Evolutionary conservation across 192 early-diverging fungal species (phyloP), one percentile per base, ranked within the genome.

Genomic region (Linnemannia schmuckeri): DNA sequence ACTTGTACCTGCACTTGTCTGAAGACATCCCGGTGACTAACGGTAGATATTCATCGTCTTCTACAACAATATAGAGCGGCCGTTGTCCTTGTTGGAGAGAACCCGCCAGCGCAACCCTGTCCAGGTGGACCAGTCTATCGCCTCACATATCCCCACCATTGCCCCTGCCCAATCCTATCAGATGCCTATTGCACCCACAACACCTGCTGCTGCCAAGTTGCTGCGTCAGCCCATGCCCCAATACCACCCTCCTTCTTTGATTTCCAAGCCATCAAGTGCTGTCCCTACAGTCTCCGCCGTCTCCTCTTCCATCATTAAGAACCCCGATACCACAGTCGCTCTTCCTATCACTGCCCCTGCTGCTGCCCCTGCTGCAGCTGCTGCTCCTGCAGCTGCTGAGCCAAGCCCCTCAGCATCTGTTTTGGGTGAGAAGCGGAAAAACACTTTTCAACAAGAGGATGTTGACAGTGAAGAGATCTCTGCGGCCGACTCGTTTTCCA

Each of bases 21-120:
- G 49, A 52, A 35, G 33, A 46, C 27, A 47, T 74, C 30, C 46
- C 13, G 20, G 40, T 20, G 20, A 74, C 46, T 74, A 74, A 74
- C 46, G 42, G 7, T 57, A 72, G 2, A 24, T 46, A 40, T 70
- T 13, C 17, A n/a, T 41, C 3, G 17, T 47, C 40, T 7, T 35
- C 17, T 13, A 33, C 17, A 54, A 46, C 46, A 9, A 33, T 30
- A 1, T 66, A 66, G 61, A 66, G 30, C 77, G 79, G 22, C 69
- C 79, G 22, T 3, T 87, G 66, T 87, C 85, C 0, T 54, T 87
- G 47, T 75, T 87, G 72, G 85, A 87, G 33, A 70, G 85, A 10
- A 87, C 78, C n/a, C 85, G 85, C 30, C 85, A 87, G 68, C 75
- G 85, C 40, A 87, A 87, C 44, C 85, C 85, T 3, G 20, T 81